phyloP scores from a whole-genome alignment of 2,329 filamentous ascomycete genomes.

The Ceratocystis colombiana region DNA sequence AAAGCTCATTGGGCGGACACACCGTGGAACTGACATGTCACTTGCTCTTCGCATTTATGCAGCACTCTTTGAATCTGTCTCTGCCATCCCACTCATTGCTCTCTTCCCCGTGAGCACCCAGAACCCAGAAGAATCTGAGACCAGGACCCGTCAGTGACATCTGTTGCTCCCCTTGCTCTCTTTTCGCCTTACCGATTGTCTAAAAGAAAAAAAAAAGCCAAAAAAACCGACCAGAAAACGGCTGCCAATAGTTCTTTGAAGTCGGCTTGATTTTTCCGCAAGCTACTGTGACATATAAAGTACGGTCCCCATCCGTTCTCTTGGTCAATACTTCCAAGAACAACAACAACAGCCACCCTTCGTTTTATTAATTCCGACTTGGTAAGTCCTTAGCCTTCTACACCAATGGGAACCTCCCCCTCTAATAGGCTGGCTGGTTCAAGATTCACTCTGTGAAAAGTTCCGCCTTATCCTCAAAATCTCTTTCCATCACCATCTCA shows the following conservation, averaged over 20 bases:
- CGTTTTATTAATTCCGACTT: background rate
- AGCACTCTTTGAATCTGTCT: slow-evolving; percentile 2
- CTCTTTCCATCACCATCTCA: slow-evolving; percentile 27
- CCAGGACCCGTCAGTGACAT: slow-evolving; percentile 6
- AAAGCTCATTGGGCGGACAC: background rate
- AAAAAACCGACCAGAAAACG: background rate
- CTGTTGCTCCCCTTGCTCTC: background rate
- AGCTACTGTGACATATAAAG: background rate
- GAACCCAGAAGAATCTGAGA: slow-evolving; percentile 12
- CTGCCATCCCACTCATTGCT: background rate
- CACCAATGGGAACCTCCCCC: background rate
- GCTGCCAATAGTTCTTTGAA: background rate
- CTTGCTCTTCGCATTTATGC: background rate
- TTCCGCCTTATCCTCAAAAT: slow-evolving; percentile 28
- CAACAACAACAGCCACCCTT: background rate
- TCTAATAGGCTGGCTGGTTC: background rate
- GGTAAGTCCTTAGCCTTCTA: background rate
- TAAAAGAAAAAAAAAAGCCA: background rate
- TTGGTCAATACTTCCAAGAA: background rate
- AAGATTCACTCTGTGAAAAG: background rate
- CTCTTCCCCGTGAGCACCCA: slow-evolving; percentile 5
- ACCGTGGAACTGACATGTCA: slow-evolving; percentile 12
- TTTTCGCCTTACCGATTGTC: background rate
- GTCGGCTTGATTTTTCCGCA: background rate
- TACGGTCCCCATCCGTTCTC: background rate